These are phyloP conservation scores for Aspergillus sojae DNA, from an alignment of 2,329 filamentous ascomycete genomes.

Conservation along the genomic window DNA sequence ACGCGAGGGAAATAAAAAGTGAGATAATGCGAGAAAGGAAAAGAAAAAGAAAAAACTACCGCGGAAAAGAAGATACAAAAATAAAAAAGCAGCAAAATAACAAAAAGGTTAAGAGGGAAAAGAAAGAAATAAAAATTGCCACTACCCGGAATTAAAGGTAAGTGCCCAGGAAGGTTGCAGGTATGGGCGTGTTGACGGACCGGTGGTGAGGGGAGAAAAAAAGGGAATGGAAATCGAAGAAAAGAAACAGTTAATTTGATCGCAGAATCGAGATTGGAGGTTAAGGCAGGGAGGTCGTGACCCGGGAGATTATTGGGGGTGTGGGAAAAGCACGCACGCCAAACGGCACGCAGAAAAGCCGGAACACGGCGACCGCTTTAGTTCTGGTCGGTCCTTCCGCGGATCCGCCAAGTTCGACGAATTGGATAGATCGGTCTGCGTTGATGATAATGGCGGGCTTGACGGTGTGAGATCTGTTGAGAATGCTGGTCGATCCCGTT, in stretches of 20 bases:
- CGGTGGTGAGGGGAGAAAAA: slow-evolving; percentile 13
- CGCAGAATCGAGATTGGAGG: slow-evolving; percentile 7
- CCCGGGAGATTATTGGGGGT: slow-evolving; percentile 7
- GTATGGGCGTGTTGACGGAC: slow-evolving; percentile 3
- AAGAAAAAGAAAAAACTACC: slow-evolving; percentile 11
- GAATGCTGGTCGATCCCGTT: slow-evolving; percentile 3
- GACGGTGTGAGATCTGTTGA: slow-evolving; percentile 9
- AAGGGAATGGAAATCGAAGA: slow-evolving; percentile 13
- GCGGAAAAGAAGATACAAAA: slow-evolving; percentile 5
- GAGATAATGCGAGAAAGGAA: slow-evolving; percentile 13
- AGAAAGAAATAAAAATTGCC: slow-evolving; percentile 12
- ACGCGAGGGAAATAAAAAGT: slow-evolving; percentile 20
- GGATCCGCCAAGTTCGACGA: slow-evolving; percentile 13
- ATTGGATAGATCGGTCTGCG: slow-evolving; percentile 20
- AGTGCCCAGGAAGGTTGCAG: slow-evolving; percentile 11
- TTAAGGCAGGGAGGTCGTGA: slow-evolving; percentile 9
- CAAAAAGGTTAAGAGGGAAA: slow-evolving; percentile 10
- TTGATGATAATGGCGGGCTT: slow-evolving; percentile 7
- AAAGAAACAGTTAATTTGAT: slow-evolving; percentile 18
- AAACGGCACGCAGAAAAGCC: slow-evolving; percentile 22
- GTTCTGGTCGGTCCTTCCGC: slow-evolving; percentile 14
- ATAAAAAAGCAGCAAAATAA: slow-evolving; percentile 18
- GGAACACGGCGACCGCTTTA: slow-evolving; percentile 21
- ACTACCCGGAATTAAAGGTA: slow-evolving; percentile 16
- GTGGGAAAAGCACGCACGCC: slow-evolving; percentile 11